Evolutionary conservation across 2,329 filamentous ascomycete species (phyloP).

Genomic region (Scleromitrula shiraiana): DNA sequence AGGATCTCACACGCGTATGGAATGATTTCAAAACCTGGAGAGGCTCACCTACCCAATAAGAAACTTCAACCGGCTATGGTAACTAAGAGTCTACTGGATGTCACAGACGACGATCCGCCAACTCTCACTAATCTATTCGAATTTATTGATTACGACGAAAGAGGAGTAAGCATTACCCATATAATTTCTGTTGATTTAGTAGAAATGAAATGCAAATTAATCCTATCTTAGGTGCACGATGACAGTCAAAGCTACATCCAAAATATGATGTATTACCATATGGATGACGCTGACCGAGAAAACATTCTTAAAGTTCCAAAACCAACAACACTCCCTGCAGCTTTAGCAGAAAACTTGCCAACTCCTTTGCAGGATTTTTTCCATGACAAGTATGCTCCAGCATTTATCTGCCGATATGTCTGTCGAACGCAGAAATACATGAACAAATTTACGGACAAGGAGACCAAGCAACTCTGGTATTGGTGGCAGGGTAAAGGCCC

Average conservation of each 20-base stretch:
- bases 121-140: background rate
- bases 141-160: background rate
- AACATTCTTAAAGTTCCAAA: background rate
- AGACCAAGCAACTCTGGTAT: background rate
- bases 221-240: background rate
- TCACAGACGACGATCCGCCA: background rate
- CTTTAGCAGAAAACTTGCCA: background rate
- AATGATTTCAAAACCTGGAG: background rate
- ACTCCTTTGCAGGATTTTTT: background rate
- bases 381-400: background rate
- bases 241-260: background rate
- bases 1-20: background rate
- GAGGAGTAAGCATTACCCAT: background rate
- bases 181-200: background rate
- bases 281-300: background rate
- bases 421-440: background rate
- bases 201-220: background rate
- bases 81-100: background rate
- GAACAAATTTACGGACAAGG: background rate
- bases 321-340: background rate
- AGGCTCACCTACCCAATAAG: background rate
- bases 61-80: background rate
- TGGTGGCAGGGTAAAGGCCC: background rate
- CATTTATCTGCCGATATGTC: background rate
- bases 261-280: background rate